These are phyloP conservation scores for Raffaelea ambrosiae DNA, from an alignment of 2,329 filamentous ascomycete genomes.

Conservation along the genomic window DNA sequence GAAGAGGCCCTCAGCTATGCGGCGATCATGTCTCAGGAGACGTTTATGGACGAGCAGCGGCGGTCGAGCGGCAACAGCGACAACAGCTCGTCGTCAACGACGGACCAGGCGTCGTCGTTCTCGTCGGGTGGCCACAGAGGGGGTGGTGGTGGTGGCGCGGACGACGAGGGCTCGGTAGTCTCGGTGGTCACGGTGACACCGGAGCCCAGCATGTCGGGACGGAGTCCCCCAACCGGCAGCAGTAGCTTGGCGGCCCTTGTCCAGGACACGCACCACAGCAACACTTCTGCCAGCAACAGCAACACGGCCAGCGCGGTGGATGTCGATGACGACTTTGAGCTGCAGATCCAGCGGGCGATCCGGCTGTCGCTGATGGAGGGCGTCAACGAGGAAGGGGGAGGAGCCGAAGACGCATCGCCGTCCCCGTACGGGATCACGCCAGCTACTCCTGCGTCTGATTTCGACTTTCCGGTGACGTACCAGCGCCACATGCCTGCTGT, in stretches of 20 bases:
- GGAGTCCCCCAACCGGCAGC: conserved; percentile 2
- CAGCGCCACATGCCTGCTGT: neutral
- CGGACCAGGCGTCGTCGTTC: neutral
- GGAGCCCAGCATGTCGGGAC: conserved; percentile 41
- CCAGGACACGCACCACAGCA: neutral
- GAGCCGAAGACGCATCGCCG: neutral
- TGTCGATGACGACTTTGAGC: conserved; percentile 48
- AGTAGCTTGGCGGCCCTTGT: neutral
- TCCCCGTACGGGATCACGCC: conserved; percentile 25
- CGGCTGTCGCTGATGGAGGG: conserved; percentile 52
- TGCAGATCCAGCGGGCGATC: conserved; percentile 54
- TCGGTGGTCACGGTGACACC: conserved; percentile 40
- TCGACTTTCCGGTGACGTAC: conserved; percentile 37
- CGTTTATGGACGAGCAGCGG: conserved; percentile 49
- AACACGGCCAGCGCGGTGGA: conserved; percentile 12
- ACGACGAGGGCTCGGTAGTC: conserved; percentile 11
- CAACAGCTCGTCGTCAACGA: conserved; percentile 4
- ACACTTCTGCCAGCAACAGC: neutral
- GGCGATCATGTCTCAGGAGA: conserved; percentile 57
- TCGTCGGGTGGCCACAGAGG: neutral
- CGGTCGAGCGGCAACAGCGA: conserved; percentile 22
- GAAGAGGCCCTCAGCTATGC: conserved; percentile 58
- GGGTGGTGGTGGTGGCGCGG: too few species aligned
- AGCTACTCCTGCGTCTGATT: conserved; percentile 25
- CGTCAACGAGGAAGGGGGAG: conserved; percentile 29